A percentile compares a stretch with the other conserved stretches of the same genome.
These are phyloP conservation scores for Wickerhamomyces chaumierensis DNA, from an alignment of 805 yeast species.

Conservation along the genomic window DNA sequence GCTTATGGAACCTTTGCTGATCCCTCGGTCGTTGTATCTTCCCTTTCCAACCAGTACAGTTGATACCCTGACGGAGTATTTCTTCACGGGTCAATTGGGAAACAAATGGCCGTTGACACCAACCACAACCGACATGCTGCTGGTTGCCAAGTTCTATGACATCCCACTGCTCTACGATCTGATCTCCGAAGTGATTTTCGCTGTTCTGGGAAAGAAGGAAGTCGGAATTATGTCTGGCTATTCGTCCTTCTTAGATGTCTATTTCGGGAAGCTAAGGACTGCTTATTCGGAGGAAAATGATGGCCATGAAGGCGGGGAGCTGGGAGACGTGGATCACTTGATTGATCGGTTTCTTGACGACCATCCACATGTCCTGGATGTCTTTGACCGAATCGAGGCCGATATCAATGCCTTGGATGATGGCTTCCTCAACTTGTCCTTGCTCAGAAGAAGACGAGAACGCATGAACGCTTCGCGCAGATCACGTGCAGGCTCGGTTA, in stretches of 20 bases:
- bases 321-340: conserved; percentile 13
- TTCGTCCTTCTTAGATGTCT: conserved; percentile 16
- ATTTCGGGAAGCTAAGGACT: conserved; percentile 13
- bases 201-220: conserved; percentile 61
- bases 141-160: conserved; percentile 54
- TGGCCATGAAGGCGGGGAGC: neutral
- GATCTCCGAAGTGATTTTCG: conserved; percentile 56
- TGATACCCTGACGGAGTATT: conserved; percentile 57
- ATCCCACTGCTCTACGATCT: conserved; percentile 62
- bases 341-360: conserved; percentile 14
- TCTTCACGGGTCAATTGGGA: conserved; percentile 73
- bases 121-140: conserved; percentile 50
- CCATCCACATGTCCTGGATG: conserved; percentile 19
- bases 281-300: conserved; percentile 6
- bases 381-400: conserved; percentile 38
- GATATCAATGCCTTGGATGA: conserved; percentile 53
- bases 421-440: conserved; percentile 46
- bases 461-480: no score
- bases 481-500: conserved; percentile 21
- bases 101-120: conserved; percentile 66
- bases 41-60: conserved; percentile 57
- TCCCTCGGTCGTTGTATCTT: conserved; percentile 58
- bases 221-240: conserved; percentile 25
- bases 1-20: conserved; percentile 44
- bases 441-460: conserved; percentile 30